Evolutionary conservation across 139 green algal genomes (phyloP), one percentile per base, ranked within the genome.

Genomic region (Chlorella vulgaris): DNA sequence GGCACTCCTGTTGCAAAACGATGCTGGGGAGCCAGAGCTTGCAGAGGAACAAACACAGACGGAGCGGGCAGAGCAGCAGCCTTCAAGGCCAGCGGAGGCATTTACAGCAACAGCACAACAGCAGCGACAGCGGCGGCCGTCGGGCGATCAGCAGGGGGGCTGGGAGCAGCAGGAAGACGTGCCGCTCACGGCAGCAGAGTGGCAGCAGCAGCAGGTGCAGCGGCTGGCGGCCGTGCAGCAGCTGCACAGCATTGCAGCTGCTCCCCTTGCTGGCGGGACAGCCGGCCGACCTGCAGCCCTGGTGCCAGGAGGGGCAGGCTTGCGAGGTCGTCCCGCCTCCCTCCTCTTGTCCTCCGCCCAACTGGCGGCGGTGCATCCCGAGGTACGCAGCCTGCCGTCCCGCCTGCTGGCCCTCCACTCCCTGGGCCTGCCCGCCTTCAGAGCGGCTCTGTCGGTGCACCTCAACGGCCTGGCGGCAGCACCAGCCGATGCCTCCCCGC

Each of bases 181-280:
- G 15, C 10, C 10, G 7, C 33, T 67, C 4, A 50, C 50, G 7
- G 13, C 31, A 31, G 38, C 38, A 3, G 39, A 18, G 1, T 55
- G 55, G 58, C 74, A 69, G 58, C 28, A 39, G 19, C 38, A 70
- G 74, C 74, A 78, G 71, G 35, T 40, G 35, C 29, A 47, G 35
- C 43, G 70, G 29, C 51, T 77, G 33, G 47, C 43, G 15, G 53
- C 53, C 13, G 47, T 58, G 15, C 13, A 15, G 47, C 63, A 70
- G 63, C n/a, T 36, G 33, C 63, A 42, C 63, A 70, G 42, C 10
- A 8, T 22, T 29, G 33, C 63, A 70, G 5, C 55, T 29, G 55
- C 22, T 21, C 8, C 55, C 5, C 55, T n/a, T 15, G 47, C 10
- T 10, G 47, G 47, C 47, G 10, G 47, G 47, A 10, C 10, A 15